These are phyloP conservation scores for Lactarius deliciosus DNA, from an alignment of 768 basidiomycete species.

Conservation along the genomic window DNA sequence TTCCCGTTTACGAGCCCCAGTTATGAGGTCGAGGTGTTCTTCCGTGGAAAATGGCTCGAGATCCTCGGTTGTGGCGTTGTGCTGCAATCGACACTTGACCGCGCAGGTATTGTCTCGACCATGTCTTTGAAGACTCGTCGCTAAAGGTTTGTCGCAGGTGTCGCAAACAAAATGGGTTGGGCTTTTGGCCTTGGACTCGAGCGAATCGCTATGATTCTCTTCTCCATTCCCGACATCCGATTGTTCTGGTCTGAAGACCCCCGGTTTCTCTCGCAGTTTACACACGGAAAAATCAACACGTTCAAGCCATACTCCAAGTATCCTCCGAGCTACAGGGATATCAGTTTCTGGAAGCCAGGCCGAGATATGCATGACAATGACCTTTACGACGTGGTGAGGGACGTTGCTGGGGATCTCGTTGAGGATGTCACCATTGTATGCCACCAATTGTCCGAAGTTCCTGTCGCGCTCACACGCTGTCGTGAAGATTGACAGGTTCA, in stretches of 20 bases:
- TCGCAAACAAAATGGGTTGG: constrained; percentile 88
- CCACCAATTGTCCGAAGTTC: constrained; percentile 3
- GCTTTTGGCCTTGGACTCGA: constrained; percentile 97
- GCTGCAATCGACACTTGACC: constrained; percentile 82
- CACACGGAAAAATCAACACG: constrained; percentile 66
- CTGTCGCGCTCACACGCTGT: constrained; percentile 17
- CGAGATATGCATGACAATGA: constrained; percentile 86
- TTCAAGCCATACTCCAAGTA: constrained; percentile 94
- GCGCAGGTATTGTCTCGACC: constrained; percentile 62
- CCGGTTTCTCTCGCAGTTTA: constrained; percentile 87
- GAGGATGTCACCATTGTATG: constrained; percentile 86
- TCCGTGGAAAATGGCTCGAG: constrained; percentile 95
- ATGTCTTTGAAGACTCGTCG: background rate
- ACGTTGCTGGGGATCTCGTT: constrained; percentile 87
- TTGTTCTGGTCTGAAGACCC: constrained; percentile 93
- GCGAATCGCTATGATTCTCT: constrained; percentile 96
- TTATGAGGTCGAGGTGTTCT: constrained; percentile 97
- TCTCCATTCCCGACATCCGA: constrained; percentile 95
- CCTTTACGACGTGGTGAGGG: constrained; percentile 92
- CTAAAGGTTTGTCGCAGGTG: constrained; percentile 44
- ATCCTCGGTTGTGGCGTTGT: constrained; percentile 94
- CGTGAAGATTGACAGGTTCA: constrained; percentile 85
- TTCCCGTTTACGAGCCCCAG: constrained; percentile 98
- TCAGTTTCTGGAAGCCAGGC: constrained; percentile 85
- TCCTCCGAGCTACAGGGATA: constrained; percentile 90